These are phyloP conservation scores for Apophysomyces ossiformis DNA, from an alignment of 371 early-diverging fungal species.

Conservation along the genomic window DNA sequence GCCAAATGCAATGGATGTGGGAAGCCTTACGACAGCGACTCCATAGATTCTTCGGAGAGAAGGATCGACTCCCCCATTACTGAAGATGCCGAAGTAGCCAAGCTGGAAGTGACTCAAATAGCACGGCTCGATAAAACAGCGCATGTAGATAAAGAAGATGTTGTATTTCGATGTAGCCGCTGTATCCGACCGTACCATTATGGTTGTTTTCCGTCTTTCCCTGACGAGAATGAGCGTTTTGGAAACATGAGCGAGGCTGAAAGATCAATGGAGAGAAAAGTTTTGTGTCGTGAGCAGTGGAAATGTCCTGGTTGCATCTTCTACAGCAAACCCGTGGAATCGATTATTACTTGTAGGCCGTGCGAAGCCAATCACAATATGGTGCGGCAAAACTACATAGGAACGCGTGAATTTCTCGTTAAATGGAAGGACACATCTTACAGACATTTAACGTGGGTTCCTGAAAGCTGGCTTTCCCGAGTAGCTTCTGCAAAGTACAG, in stretches of 20 bases:
- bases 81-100: background rate
- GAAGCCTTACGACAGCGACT: background rate
- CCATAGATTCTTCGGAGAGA: background rate
- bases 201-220: slow-evolving; percentile 30
- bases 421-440: slow-evolving; percentile 64
- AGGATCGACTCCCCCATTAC: too few species aligned
- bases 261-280: slow-evolving; percentile 15
- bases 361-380: background rate
- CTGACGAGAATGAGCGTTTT: slow-evolving; percentile 6
- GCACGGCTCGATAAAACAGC: background rate
- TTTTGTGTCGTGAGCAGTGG: slow-evolving; percentile 32
- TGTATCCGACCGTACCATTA: slow-evolving; percentile 48
- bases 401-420: slow-evolving; percentile 32
- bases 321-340: slow-evolving; percentile 17
- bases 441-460: slow-evolving; percentile 63
- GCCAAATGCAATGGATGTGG: slow-evolving; percentile 20
- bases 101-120: background rate
- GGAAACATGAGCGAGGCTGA: slow-evolving; percentile 1
- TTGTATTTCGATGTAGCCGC: slow-evolving; percentile 41
- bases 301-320: slow-evolving; percentile 46
- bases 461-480: slow-evolving; percentile 46
- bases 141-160: background rate
- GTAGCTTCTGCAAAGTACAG: slow-evolving; percentile 25
- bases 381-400: background rate
- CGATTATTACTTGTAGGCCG: slow-evolving; percentile 18